Evolutionary conservation across 2,329 filamentous ascomycete genomes (phyloP).

Genomic region (Ophiosphaerella narmari): DNA sequence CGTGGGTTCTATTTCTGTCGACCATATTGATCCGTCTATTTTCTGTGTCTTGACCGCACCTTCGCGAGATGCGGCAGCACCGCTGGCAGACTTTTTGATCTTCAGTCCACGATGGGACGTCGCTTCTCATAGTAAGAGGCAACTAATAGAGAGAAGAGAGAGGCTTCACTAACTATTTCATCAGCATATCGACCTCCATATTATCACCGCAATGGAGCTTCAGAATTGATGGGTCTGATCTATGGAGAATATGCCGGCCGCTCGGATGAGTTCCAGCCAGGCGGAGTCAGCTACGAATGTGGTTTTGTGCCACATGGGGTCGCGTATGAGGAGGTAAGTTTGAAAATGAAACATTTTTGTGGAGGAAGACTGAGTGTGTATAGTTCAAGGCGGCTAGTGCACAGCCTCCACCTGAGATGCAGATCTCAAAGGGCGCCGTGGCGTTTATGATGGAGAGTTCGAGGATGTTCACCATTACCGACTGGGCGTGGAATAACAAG

Average conservation of each 20-base stretch:
- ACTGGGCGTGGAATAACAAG: constrained; percentile 43
- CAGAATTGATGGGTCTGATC: constrained; percentile 69
- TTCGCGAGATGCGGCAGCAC: constrained; percentile 62
- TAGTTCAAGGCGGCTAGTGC: constrained; percentile 58
- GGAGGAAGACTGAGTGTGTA: not conserved
- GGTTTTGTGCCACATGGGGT: constrained; percentile 70
- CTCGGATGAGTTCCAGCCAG: constrained; percentile 62
- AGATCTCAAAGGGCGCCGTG: constrained; percentile 58
- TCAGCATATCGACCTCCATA: constrained; percentile 52
- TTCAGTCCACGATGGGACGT: constrained; percentile 69
- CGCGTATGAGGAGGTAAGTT: constrained; percentile 55
- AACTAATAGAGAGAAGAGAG: not conserved
- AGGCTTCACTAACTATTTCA: not conserved
- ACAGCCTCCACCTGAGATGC: constrained; percentile 49
- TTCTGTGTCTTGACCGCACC: constrained; percentile 70
- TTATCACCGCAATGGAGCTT: constrained; percentile 69
- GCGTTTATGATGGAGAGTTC: constrained; percentile 67
- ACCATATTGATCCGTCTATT: constrained; percentile 79
- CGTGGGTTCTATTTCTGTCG: constrained; percentile 73
- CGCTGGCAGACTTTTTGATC: constrained; percentile 68
- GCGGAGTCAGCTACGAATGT: constrained; percentile 68
- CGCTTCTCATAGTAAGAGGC: constrained; percentile 53
- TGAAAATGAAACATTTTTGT: not conserved
- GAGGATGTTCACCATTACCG: constrained; percentile 42
- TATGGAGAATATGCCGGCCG: constrained; percentile 60